These are phyloP conservation scores for Ceratocystis cacaofunesta DNA, from an alignment of 2,329 filamentous ascomycete genomes.

Conservation along the genomic window DNA sequence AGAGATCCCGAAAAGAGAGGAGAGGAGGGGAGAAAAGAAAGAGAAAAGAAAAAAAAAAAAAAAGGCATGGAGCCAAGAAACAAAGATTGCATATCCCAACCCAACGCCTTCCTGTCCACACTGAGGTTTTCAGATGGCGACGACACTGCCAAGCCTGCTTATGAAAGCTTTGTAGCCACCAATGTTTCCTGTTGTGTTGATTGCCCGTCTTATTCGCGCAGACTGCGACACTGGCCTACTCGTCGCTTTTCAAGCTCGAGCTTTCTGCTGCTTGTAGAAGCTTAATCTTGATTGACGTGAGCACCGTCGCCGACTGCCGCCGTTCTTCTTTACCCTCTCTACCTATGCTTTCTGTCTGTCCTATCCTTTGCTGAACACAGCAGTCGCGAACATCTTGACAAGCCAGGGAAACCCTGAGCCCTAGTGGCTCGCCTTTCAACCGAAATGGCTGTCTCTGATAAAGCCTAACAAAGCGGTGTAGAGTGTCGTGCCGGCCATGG, in stretches of 20 bases:
- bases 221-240: too few relatives aligned
- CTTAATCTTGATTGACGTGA: too few relatives aligned
- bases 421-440: background rate
- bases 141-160: background rate
- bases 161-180: background rate
- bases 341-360: background rate
- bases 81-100: background rate
- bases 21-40: too few relatives aligned
- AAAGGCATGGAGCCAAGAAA: background rate
- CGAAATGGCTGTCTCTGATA: background rate
- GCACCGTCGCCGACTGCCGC: background rate
- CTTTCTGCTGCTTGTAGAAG: too few relatives aligned
- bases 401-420: constrained; percentile 4
- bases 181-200: background rate
- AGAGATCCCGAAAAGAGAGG: too few relatives aligned
- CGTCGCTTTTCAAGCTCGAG: too few relatives aligned
- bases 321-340: background rate
- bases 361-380: background rate
- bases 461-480: background rate
- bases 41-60: too few relatives aligned
- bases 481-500: background rate
- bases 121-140: background rate
- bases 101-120: background rate
- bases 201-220: background rate
- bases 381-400: background rate